Conservation (phyloP, 2,329 filamentous ascomycete genomes). For the Diaporthe ilicicola region DNA sequence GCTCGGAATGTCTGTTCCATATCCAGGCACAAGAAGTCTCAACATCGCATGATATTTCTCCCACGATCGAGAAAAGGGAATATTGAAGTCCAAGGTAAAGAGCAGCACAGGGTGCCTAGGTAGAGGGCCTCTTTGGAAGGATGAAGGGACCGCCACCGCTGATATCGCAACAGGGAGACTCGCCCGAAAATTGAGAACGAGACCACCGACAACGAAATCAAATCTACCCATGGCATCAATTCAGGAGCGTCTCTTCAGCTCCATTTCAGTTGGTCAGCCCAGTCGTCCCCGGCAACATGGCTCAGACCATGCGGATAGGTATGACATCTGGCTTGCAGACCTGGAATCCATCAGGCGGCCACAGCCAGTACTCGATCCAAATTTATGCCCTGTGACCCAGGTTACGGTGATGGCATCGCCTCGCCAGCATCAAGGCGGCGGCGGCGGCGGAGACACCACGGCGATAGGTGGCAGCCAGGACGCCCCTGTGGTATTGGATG, state of each 20-base stretch:
- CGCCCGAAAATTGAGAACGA: not conserved
- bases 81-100: not conserved
- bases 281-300: not conserved
- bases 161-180: not conserved
- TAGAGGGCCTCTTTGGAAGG: not conserved
- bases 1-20: not conserved
- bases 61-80: not conserved
- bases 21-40: no score
- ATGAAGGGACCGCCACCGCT: not conserved
- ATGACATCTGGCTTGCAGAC: not conserved
- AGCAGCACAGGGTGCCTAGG: no score
- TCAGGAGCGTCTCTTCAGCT: not conserved
- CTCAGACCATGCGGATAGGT: not conserved
- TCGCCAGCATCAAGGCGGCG: not conserved
- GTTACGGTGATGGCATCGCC: not conserved
- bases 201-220: not conserved
- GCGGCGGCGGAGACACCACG: not conserved
- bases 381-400: not conserved
- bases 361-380: not conserved
- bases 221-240: no score
- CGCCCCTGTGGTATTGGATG: not conserved
- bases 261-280: no score
- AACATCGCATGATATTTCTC: not conserved
- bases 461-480: not conserved
- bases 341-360: slow-evolving; percentile 15